Percentiles rank a stretch among this genome's conserved stretches.
phyloP scores from a whole-genome alignment of 2,329 filamentous ascomycete genomes.

The Ophiobolus disseminans region DNA sequence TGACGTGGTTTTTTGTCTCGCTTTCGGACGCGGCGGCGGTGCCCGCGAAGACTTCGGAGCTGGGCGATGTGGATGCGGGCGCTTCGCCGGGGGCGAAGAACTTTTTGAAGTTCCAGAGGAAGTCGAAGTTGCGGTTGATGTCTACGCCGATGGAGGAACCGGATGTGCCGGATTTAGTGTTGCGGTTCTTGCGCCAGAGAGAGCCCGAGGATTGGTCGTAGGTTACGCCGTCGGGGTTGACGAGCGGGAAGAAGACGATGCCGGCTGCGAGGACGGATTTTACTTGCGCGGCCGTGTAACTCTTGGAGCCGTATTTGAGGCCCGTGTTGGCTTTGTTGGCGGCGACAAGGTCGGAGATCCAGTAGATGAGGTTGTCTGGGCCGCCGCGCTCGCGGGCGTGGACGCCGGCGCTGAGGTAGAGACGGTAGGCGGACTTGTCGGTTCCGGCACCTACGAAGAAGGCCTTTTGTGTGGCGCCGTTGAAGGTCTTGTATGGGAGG shows the following conservation, averaged over 20 bases:
- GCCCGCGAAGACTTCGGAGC: conserved; percentile 60
- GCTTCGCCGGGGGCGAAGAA: conserved; percentile 53
- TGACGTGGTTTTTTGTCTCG: conserved; percentile 63
- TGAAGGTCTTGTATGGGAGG: conserved; percentile 55
- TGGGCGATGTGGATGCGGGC: conserved; percentile 54
- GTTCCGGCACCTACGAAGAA: conserved; percentile 55
- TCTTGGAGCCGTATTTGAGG: conserved; percentile 60
- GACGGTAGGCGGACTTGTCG: conserved; percentile 52
- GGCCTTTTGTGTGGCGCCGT: conserved; percentile 51
- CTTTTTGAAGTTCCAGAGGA: conserved; percentile 62
- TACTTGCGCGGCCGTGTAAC: conserved; percentile 62
- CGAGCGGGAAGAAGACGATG: conserved; percentile 58
- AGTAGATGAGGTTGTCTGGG: conserved; percentile 64
- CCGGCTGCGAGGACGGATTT: conserved; percentile 60
- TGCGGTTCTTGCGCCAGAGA: conserved; percentile 49
- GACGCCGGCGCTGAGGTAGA: conserved; percentile 62
- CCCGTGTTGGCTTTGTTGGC: conserved; percentile 60
- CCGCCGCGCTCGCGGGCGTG: conserved; percentile 66
- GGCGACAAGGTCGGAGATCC: conserved; percentile 63
- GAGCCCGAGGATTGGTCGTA: conserved; percentile 44
- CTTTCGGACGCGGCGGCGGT: conserved; percentile 62
- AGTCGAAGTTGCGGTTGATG: conserved; percentile 57
- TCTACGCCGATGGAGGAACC: conserved; percentile 40
- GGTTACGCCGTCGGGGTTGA: conserved; percentile 46
- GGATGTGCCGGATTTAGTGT: conserved; percentile 49